These are phyloP conservation scores for Trypanosoma mega DNA, from an alignment of 208 protist species.

Conservation along the genomic window DNA sequence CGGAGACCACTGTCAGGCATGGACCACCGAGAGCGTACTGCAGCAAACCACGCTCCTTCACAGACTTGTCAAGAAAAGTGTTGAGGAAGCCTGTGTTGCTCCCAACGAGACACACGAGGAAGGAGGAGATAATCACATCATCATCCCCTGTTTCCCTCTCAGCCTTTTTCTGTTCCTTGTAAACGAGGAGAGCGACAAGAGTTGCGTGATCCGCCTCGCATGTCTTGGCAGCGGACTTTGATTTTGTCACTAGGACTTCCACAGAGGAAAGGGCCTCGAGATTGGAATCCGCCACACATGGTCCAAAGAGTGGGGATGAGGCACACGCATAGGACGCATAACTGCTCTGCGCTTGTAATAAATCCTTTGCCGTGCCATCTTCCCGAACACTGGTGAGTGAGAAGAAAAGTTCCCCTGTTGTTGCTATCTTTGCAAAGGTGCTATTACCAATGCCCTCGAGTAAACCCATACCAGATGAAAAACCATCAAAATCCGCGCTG, in stretches of 20 bases:
- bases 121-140: no score
- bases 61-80: constrained; percentile 19
- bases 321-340: no score
- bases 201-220: constrained; percentile 37
- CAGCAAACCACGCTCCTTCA: constrained; percentile 36
- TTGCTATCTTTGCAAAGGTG: no score
- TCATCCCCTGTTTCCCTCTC: constrained; percentile 26
- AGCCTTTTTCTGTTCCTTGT: no score
- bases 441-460: no score
- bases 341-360: no score
- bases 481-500: constrained; percentile 50
- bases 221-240: constrained; percentile 33
- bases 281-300: constrained; percentile 31
- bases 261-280: constrained; percentile 26
- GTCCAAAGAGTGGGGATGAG: constrained; percentile 70
- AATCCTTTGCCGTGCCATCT: no score
- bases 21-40: constrained; percentile 53
- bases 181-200: constrained; percentile 31
- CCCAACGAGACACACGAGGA: constrained; percentile 38
- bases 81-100: constrained; percentile 30
- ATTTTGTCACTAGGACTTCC: constrained; percentile 30
- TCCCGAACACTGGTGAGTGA: no score
- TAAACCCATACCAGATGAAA: constrained; percentile 35
- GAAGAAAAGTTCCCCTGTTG: no score
- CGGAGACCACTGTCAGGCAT: constrained; percentile 46